Conservation (phyloP, 352 stramenopile species). For the Pythium dissotocum region DNA sequence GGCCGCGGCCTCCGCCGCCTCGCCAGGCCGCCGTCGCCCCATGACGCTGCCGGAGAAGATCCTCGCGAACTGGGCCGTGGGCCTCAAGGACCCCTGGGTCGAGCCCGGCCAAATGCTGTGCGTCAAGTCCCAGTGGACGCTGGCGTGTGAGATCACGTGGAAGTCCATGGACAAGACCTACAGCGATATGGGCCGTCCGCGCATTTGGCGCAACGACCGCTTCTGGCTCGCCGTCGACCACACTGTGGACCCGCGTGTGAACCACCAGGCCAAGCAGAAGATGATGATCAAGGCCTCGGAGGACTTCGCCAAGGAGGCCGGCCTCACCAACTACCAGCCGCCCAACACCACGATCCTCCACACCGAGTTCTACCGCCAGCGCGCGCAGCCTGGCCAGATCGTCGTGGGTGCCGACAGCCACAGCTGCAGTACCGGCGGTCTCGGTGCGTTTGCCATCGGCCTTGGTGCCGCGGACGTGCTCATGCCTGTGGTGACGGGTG, state of each 20-base stretch:
- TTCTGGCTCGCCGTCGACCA: slow-evolving; percentile 89
- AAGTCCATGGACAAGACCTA: slow-evolving; percentile 91
- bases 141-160: slow-evolving; percentile 87
- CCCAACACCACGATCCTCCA: slow-evolving; percentile 87
- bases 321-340: slow-evolving; percentile 82
- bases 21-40: slow-evolving; percentile 38
- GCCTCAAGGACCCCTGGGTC: slow-evolving; percentile 63
- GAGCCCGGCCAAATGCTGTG: slow-evolving; percentile 77
- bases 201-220: slow-evolving; percentile 84
- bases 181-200: slow-evolving; percentile 81
- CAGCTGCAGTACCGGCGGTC: slow-evolving; percentile 72
- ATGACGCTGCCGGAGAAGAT: slow-evolving; percentile 87
- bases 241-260: slow-evolving; percentile 83
- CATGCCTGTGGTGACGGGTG: slow-evolving; percentile 82
- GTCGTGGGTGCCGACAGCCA: slow-evolving; percentile 83
- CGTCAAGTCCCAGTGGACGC: slow-evolving; percentile 83
- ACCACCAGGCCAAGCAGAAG: slow-evolving; percentile 78
- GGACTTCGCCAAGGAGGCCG: slow-evolving; percentile 79
- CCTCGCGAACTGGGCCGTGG: slow-evolving; percentile 72
- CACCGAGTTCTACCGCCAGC: slow-evolving; percentile 87
- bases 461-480: slow-evolving; percentile 79
- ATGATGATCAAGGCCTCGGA: slow-evolving; percentile 88
- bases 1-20: slow-evolving; percentile 3
- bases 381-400: slow-evolving; percentile 81
- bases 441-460: slow-evolving; percentile 80